phyloP scores from a whole-genome alignment of 192 early-diverging fungal species.

The Dimargaris xerosporica region DNA sequence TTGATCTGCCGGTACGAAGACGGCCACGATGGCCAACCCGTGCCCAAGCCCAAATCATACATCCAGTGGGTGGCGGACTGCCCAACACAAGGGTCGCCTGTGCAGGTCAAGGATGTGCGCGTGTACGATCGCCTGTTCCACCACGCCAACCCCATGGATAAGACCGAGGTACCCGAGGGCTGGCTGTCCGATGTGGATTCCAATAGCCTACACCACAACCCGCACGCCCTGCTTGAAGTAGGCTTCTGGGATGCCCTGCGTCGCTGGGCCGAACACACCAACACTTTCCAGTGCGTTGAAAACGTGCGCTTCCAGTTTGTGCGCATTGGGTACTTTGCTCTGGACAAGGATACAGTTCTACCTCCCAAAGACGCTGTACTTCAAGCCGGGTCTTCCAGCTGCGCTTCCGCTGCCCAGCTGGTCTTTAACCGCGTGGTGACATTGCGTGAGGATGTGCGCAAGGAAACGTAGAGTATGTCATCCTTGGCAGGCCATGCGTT shows the following conservation, averaged over 20 bases:
- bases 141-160: slow-evolving; percentile 71
- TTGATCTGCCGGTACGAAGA: slow-evolving; percentile 71
- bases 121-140: slow-evolving; percentile 79
- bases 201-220: slow-evolving; percentile 51
- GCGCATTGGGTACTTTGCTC: slow-evolving; percentile 95
- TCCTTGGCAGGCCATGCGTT: too few species aligned
- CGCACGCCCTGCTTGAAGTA: slow-evolving; percentile 64
- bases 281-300: slow-evolving; percentile 34
- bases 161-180: slow-evolving; percentile 69
- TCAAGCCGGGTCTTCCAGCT: slow-evolving; percentile 39
- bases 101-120: slow-evolving; percentile 65
- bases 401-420: slow-evolving; percentile 17
- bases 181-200: slow-evolving; percentile 81
- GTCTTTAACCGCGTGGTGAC: slow-evolving; percentile 53
- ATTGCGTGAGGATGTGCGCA: slow-evolving; percentile 53
- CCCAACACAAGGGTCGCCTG: slow-evolving; percentile 64
- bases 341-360: slow-evolving; percentile 78
- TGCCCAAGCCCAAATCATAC: slow-evolving; percentile 82
- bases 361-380: slow-evolving; percentile 36
- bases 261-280: slow-evolving; percentile 19
- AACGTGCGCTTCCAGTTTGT: slow-evolving; percentile 85
- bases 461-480: slow-evolving; percentile 18
- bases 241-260: slow-evolving; percentile 58
- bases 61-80: slow-evolving; percentile 98
- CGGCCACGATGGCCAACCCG: slow-evolving; percentile 28